Evolutionary conservation across 148 eudicot genomes (phyloP), one percentile per base, ranked within the genome.

Genomic region (Camellia sinensis): DNA sequence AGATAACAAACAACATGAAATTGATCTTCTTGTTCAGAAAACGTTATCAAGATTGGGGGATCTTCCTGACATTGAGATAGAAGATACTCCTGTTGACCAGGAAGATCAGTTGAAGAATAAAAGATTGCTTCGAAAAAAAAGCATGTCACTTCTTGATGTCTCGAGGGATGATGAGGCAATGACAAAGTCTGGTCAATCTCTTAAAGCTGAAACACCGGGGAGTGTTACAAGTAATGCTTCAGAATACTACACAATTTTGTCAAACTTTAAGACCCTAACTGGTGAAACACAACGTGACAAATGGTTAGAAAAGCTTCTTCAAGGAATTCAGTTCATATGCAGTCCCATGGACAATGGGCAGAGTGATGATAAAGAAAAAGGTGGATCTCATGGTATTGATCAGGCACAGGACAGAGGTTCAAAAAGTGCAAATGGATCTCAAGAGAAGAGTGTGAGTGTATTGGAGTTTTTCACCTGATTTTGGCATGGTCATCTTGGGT

Each of bases 281-380:
- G 89, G 86, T 74, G 98, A 96, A 71, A 83, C 85, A 15, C 87
- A 76, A 4, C 98, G 99, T 43, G 97, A 96, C 86, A 96, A 80
- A 80, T 92, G 95, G 95, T 81, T 96, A 86, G 98, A 92, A 72
- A 96, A 80, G 89, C 97, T 96, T 87, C 95, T 96, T 68, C 90
- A 90, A 73, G 85, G 80, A 14, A 81, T 96, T 79, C 92, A 90
- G 82, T 86, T 71, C 72, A 82, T 89, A n/a, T 93, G 90, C 83
- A 82, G 68, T 57, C 74, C 86, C 22, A 59, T 71, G 72, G 89
- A 78, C 46, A 80, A 48, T 72, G 81, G 68, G 79, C 86, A 82
- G 71, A 82, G 72, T 64, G 89, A 85, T 74, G 90, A 71, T 81
- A 85, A 88, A 73, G 94, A 78, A 76, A 85, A 79, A 40, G 84